Base-by-base conservation (phyloP, 345 rosid species). In the Mangifera indica region DNA sequence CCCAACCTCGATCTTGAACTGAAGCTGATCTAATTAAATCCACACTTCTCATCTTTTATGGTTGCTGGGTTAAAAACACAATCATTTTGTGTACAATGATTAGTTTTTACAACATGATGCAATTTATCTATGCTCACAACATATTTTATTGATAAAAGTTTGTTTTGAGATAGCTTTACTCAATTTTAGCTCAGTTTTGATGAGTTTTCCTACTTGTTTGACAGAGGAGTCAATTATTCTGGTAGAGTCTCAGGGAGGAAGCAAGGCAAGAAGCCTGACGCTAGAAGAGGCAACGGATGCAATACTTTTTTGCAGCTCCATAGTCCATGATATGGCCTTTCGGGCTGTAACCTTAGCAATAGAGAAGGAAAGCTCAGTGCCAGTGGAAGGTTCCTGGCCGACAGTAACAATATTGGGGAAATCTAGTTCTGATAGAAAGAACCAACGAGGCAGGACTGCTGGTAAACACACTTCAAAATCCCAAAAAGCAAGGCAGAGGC, bases 201-300 rank as follows among this genome's bases (percentile, higher is more conserved):
- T 70, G 54, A 63, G 18, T 65, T 71, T 10, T 63, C 73, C 52
- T 66, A 48, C 56, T 11, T 59, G 72, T 78, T 67, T 56, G 70
- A 63, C 81, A 95, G 98, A 87, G 67, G 97, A 87, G 52, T 91
- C 97, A 61, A 88, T 87, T 15, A 83, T 91, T 7, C 63, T 82
- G 81, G 85, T 92, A 71, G 91, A 89, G 76, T 79, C 86, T 73
- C 80, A 44, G 29, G 82, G 73, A 69, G 83, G 90, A 80, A 92
- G 82, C 60, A 91, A 85, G 80, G 82, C 79, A 60, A 95, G 87
- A 79, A 91, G 98, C 93, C 87, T 89, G 63, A 92, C 97, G 10
- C 96, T 89, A 11, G 98, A 95, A 83, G 99, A 95, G 85, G 99
- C 97, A 67, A 89, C 98, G 0, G 96, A 88, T 66, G 82, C 98